These are phyloP conservation scores for Elasticomyces elasticus DNA, from an alignment of 495 filamentous ascomycete genomes.

Conservation along the genomic window DNA sequence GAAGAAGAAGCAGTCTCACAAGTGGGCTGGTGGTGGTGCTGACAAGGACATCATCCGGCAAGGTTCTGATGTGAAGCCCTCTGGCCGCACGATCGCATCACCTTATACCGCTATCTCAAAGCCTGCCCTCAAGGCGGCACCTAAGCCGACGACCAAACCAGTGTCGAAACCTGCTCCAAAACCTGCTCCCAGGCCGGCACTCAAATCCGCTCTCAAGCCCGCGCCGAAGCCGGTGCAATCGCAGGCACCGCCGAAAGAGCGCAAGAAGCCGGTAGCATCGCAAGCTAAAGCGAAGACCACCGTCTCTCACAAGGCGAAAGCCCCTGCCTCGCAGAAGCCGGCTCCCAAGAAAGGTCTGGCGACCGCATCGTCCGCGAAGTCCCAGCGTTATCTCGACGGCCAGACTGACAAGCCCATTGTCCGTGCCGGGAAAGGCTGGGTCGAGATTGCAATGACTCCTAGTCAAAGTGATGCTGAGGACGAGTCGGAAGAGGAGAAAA, in stretches of 20 bases:
- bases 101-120: neutral
- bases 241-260: neutral
- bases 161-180: neutral
- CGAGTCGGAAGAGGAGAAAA: constrained; percentile 2
- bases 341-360: neutral
- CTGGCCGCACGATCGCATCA: neutral
- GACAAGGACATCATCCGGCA: constrained; percentile 13
- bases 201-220: neutral
- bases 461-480: neutral
- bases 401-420: constrained; percentile 7
- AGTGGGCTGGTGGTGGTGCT: constrained; percentile 17
- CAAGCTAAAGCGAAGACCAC: neutral
- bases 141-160: neutral
- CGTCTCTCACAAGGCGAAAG: neutral
- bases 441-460: constrained; percentile 1
- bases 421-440: constrained; percentile 18
- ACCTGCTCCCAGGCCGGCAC: neutral
- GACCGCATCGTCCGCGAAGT: neutral
- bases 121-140: neutral
- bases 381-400: neutral
- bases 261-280: neutral
- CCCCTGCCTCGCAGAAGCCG: neutral
- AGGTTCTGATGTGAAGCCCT: neutral
- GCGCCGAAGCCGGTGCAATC: neutral
- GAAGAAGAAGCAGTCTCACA: constrained; percentile 10